Base-by-base conservation (phyloP, 139 green algal genomes). In the Volvox africanus region DNA sequence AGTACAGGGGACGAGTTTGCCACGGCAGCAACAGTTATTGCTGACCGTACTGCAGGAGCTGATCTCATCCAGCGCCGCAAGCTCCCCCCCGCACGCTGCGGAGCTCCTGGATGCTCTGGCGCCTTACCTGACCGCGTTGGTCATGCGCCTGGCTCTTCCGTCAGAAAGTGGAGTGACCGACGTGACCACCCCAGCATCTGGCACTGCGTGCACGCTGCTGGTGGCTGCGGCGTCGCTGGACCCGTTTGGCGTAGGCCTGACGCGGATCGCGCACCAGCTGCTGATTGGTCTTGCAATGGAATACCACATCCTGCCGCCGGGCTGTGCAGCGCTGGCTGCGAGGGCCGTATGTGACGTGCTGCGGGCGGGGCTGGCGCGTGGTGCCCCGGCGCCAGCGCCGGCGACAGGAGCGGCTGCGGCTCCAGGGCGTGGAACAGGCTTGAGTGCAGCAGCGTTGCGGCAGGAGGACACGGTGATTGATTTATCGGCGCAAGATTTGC, bases 21-120 rank as follows among this genome's bases (percentile, higher is more conserved):
- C 85, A 26, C 71, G 36, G 36, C 69, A 61, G 69, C 44, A 55
- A 17, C 28, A 82, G 69, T 50, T 82, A 44, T 30, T 89, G 85
- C 69, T 89, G 85, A 13, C 55, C 37, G 37, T 82, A 37, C 69
- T 89, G 26, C 28, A 73, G 17, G 85, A 89, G 85, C 21, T 82
- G 69, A 26, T 37, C 11, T 73, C 69, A 1, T 55, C 28, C 28
- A 13, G 1, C 14, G 85, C 85, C 18, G 28, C 69, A 69, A 75
- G 65, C 85, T 89, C 85, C 3, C 85, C 85, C 12, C 37, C 69
- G 2, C 85, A 89, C 68, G 85, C 37, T 6, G 85, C 85, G 24
- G 85, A 89, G 69, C 69, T 89, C 32, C 85, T 89, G 28, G 85
- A 67, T 26, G 69, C 24, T 20, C 69, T 89, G 85, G 69, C 37